Evolutionary conservation across 2,329 filamentous ascomycete species (phyloP).

Genomic region (Ophiostoma fasciatum): DNA sequence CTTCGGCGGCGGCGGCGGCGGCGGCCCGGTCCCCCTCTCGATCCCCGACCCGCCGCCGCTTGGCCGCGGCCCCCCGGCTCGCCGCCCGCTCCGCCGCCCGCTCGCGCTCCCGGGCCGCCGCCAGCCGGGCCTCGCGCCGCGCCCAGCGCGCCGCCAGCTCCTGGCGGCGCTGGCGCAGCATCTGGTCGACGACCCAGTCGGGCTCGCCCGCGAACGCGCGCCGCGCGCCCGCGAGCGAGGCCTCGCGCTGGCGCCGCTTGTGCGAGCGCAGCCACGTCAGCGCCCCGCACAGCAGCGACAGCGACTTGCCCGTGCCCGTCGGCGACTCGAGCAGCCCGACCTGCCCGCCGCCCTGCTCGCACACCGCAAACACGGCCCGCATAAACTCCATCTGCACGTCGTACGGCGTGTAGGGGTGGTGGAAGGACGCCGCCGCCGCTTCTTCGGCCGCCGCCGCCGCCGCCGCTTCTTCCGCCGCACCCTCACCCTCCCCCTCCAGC

Average conservation of each 20-base stretch:
- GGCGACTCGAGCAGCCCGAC: slow-evolving; percentile 85
- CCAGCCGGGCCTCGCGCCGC: slow-evolving; percentile 59
- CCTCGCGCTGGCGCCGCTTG: slow-evolving; percentile 47
- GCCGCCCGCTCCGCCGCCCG: neutral
- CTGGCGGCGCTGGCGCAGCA: slow-evolving; percentile 51
- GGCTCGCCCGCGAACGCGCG: slow-evolving; percentile 51
- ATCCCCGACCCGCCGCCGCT: slow-evolving; percentile 29
- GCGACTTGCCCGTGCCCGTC: slow-evolving; percentile 83
- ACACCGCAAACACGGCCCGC: slow-evolving; percentile 63
- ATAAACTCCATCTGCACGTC: slow-evolving; percentile 81
- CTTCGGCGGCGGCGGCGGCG: neutral
- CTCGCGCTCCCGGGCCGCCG: slow-evolving; percentile 7
- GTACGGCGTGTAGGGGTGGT: slow-evolving; percentile 81
- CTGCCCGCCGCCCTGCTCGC: slow-evolving; percentile 55
- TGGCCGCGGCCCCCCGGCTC: slow-evolving; percentile 34
- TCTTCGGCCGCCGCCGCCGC: neutral
- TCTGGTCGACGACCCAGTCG: slow-evolving; percentile 70
- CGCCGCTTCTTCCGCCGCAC: neutral
- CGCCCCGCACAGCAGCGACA: slow-evolving; percentile 79
- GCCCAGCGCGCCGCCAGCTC: slow-evolving; percentile 52
- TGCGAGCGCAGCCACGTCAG: slow-evolving; percentile 82
- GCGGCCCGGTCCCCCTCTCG: neutral
- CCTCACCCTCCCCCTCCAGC: no score
- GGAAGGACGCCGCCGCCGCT: slow-evolving; percentile 40
- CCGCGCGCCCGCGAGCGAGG: slow-evolving; percentile 29